Evolutionary conservation across 2,329 filamentous ascomycete genomes (phyloP).

Genomic region (Curvularia sp.): DNA sequence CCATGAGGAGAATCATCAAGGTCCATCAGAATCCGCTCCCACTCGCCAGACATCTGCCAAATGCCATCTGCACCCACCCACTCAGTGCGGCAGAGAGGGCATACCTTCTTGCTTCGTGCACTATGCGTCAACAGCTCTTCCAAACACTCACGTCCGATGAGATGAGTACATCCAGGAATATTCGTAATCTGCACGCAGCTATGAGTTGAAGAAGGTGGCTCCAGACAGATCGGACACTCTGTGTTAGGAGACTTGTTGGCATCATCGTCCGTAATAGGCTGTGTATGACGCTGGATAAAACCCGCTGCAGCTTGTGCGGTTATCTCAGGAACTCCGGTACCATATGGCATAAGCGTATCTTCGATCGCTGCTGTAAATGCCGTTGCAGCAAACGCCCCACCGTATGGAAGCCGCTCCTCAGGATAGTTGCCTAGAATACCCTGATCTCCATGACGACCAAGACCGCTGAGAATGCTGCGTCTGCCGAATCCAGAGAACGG

Average conservation of each 20-base stretch:
- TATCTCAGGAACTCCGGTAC: too few relatives aligned
- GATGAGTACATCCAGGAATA: conserved; percentile 23
- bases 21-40: neutral
- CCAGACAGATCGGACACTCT: conserved; percentile 22
- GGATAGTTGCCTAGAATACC: too few relatives aligned
- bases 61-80: conserved; percentile 12
- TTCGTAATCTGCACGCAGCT: conserved; percentile 20
- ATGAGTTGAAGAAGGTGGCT: conserved; percentile 14
- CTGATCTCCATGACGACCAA: too few relatives aligned
- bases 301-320: neutral
- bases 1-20: neutral
- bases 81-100: conserved; percentile 28
- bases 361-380: too few relatives aligned
- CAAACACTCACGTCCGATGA: conserved; percentile 25
- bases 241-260: conserved; percentile 3
- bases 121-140: conserved; percentile 13
- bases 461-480: too few relatives aligned
- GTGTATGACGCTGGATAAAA: conserved; percentile 14
- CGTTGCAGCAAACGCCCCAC: too few relatives aligned
- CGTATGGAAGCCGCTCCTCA: too few relatives aligned
- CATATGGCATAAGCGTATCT: too few relatives aligned
- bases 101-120: conserved; percentile 18
- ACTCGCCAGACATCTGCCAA: neutral
- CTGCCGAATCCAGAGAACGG: too few relatives aligned
- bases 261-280: neutral